Evolutionary conservation across 2,329 filamentous ascomycete genomes (phyloP), one percentile per base, ranked within the genome.

Genomic region (Sarocladiaceae sp.): DNA sequence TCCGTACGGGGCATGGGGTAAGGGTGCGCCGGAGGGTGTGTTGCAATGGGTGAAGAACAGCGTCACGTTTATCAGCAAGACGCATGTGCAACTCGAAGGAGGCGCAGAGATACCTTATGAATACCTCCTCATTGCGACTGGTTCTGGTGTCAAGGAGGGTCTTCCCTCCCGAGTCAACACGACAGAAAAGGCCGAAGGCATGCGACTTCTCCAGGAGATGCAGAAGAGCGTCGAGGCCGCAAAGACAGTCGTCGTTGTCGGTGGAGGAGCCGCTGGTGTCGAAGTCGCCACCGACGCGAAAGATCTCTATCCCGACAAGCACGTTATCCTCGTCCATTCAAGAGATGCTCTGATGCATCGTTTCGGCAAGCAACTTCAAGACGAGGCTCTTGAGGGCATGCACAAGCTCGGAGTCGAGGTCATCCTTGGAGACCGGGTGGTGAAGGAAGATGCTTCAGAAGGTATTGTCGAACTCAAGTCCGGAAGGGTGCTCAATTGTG

Each of bases 261-360:
- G 79, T 2, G 78, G 76, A 0, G 79, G 79, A 3, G 76, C 80
- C 1, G 79, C 78, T 0, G 80, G 80, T 1, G 73, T 83, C 0
- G 76, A 83, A 58, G 59, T 82, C 26, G 78, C 76, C 0, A 70
- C 75, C 1, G 79, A 83, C 53, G 72, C 75, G 9, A 80, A 80
- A 56, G 66, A 66, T 4, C 55, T 63, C 9, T 79, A 76, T 50
- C 75, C 76, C 0, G 66, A 72, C 6, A 83, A 83, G 58, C 58
- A 61, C 0, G 71, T 83, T 9, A 69, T 69, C 0, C 55, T 83
- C 6, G 65, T 83, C 0, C 78, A 83, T 55, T 82, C 80, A 2
- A 63, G 78, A 13, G 29, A 31, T 19, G 63, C 61, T 0, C 56
- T 82, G 1, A 70, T 83, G 69, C 67, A 72, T 45, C 64, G 68